Percentiles rank a stretch among this genome's conserved stretches.
These are phyloP conservation scores for Lactuca saligna DNA, from an alignment of 129 eudicot species.

Conservation along the genomic window DNA sequence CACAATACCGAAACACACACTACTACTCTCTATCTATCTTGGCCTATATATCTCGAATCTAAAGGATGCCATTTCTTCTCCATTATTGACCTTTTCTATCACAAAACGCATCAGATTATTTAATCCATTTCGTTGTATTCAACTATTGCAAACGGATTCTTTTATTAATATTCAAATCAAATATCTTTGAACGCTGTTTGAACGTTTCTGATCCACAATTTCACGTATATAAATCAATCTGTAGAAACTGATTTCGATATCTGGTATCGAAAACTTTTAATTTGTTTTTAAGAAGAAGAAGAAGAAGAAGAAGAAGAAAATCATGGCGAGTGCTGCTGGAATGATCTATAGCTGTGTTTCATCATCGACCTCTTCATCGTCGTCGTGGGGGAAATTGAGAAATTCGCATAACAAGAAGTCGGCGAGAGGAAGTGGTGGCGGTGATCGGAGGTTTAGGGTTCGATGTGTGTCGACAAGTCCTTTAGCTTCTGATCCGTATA, in stretches of 20 bases:
- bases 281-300: not conserved
- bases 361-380: slow-evolving; percentile 22
- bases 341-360: slow-evolving; percentile 33
- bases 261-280: not conserved
- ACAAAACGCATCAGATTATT: slow-evolving; percentile 18
- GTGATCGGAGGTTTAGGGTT: slow-evolving; percentile 30
- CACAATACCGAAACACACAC: slow-evolving; percentile 27
- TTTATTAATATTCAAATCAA: slow-evolving; percentile 21
- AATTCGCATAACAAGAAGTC: slow-evolving; percentile 29
- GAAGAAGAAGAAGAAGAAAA: not conserved
- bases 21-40: not conserved
- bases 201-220: not conserved
- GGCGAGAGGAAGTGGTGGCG: slow-evolving; percentile 14
- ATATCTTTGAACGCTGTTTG: slow-evolving; percentile 25
- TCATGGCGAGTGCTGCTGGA: slow-evolving; percentile 48
- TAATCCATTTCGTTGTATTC: slow-evolving; percentile 18
- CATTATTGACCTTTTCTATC: slow-evolving; percentile 30
- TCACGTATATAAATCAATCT: slow-evolving; percentile 12
- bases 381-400: slow-evolving; percentile 27
- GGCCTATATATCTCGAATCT: slow-evolving; percentile 24
- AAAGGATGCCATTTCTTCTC: slow-evolving; percentile 8
- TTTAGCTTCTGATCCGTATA: slow-evolving; percentile 65
- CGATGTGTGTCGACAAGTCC: slow-evolving; percentile 41
- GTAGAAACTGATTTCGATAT: not conserved
- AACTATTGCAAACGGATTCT: slow-evolving; percentile 18